Evolutionary conservation across 2,329 filamentous ascomycete species (phyloP).

Genomic region (Blastomyces silverae): DNA sequence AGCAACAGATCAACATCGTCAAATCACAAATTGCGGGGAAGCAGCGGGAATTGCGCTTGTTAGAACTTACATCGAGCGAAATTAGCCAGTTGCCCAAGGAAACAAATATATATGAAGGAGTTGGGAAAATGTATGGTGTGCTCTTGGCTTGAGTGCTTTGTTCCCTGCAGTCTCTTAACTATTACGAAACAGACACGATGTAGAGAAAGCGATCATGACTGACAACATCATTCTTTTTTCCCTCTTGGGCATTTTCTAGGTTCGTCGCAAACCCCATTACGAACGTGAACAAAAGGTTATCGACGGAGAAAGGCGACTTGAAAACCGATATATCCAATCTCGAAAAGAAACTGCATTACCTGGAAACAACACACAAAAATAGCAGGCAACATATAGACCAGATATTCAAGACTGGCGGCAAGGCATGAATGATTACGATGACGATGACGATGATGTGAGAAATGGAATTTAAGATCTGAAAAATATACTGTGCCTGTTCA

Average conservation of each 20-base stretch:
- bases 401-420: constrained; percentile 60
- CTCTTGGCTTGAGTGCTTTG: neutral
- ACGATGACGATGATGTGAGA: constrained; percentile 3
- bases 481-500: neutral
- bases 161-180: neutral
- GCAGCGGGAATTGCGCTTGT: constrained; percentile 79
- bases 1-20: constrained; percentile 85
- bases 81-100: constrained; percentile 66
- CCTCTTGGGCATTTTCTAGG: constrained; percentile 49
- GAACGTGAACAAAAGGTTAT: constrained; percentile 68
- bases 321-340: constrained; percentile 73
- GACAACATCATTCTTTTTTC: neutral
- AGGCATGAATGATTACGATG: constrained; percentile 21
- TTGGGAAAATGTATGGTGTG: constrained; percentile 80
- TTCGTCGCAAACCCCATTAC: constrained; percentile 73
- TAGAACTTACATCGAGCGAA: constrained; percentile 80
- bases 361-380: constrained; percentile 94
- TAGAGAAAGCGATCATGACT: neutral
- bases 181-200: neutral
- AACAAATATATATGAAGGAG: constrained; percentile 84
- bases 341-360: constrained; percentile 82
- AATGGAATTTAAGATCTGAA: neutral
- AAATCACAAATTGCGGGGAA: constrained; percentile 77
- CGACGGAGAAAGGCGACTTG: constrained; percentile 64
- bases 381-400: constrained; percentile 85